These are phyloP conservation scores for Scortechinia acanthostroma DNA, from an alignment of 2,329 filamentous ascomycete species.

Conservation along the genomic window DNA sequence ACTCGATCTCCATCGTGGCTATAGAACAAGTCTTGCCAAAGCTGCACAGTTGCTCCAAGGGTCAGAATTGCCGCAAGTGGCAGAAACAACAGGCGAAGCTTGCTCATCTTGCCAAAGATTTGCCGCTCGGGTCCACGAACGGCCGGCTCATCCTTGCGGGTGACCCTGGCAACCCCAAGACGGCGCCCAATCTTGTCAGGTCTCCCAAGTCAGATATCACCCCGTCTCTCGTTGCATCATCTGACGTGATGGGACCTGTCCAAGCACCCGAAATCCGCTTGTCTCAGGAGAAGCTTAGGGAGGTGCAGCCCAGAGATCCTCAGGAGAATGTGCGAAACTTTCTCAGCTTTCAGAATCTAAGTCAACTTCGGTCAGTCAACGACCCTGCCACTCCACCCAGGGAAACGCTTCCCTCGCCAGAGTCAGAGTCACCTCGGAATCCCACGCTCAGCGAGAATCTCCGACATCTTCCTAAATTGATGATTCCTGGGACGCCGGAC, in stretches of 20 bases:
- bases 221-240: neutral
- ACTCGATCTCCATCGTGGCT: neutral
- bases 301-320: neutral
- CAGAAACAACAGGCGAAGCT: conserved; percentile 1
- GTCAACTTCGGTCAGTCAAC: neutral
- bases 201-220: neutral
- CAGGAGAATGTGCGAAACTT: conserved; percentile 1
- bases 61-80: neutral
- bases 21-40: neutral
- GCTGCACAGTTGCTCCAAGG: neutral
- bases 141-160: neutral
- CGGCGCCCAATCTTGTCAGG: neutral
- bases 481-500: neutral
- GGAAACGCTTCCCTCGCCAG: neutral
- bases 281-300: neutral
- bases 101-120: neutral
- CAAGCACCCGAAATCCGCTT: neutral
- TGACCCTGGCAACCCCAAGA: neutral
- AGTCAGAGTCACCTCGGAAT: neutral
- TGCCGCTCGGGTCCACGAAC: neutral
- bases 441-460: neutral
- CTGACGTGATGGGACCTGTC: neutral
- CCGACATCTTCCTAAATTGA: neutral
- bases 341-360: neutral
- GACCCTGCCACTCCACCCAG: neutral